Evolutionary conservation across 1,139 yeast species (phyloP), one percentile per base, ranked within the genome.

Genomic region (Candida sanyaensis): DNA sequence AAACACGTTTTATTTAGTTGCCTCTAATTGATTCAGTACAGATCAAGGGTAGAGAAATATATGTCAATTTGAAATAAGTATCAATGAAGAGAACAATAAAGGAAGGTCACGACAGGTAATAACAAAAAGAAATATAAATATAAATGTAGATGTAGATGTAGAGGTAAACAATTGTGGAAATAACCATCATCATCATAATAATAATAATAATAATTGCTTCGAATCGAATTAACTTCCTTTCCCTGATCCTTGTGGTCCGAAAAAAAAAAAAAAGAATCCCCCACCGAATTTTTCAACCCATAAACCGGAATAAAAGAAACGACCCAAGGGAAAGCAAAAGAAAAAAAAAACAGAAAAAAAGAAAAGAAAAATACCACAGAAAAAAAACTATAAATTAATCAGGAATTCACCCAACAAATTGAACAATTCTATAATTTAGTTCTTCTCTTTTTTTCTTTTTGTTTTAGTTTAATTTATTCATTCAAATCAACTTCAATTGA

Each of bases 241-340:
- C 17, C 11, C 38, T 32, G 21, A 17, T 27, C 44, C 39, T 34
- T 33, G 39, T 41, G 44, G 33, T 41, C 44, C 44, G 44, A 41
- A 41, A 37, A 26, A 24, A 7, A n/a, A n/a, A n/a, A 27, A 24
- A 23, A 23, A n/a, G 11, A 37, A 26, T 41, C 39, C 39, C 39
- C 44, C 44, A 33, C 39, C 33, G 5, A 24, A 28, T 24, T 11
- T 21, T 24, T 23, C 24, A 13, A 33, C 17, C 17, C 9, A 13
- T 9, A 32, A 24, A 23, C 42, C 31, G 28, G 30, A 32, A 32
- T 32, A 31, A 41, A 41, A 41, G 34, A 32, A 24, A 41, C 32
- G 32, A 41, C 31, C 39, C 32, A 28, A 6, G 39, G n/a, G 33
- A 31, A 24, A 17, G 29, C 21, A 24, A 33, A 31, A n/a, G n/a